These are phyloP conservation scores for Penicillium sp. DNA, from an alignment of 2,329 filamentous ascomycete genomes.

Conservation along the genomic window DNA sequence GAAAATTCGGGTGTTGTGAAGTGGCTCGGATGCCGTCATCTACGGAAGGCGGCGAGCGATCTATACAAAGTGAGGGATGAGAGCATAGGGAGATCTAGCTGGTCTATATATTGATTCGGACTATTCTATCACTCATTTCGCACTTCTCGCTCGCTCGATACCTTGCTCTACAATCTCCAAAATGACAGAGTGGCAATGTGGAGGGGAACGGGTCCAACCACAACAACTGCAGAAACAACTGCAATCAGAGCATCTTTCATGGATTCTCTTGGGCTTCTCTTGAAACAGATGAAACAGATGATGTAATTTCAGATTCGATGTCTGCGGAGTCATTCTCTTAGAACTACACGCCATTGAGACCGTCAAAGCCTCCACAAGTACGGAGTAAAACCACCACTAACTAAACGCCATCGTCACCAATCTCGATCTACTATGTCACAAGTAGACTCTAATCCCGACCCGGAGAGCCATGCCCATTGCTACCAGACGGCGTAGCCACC, in stretches of 20 bases:
- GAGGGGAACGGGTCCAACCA: background rate
- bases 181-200: background rate
- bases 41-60: background rate
- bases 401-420: constrained; percentile 14
- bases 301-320: background rate
- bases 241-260: background rate
- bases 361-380: background rate
- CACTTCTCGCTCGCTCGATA: background rate
- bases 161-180: background rate
- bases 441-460: constrained; percentile 24
- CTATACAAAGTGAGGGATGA: too few species aligned
- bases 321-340: background rate
- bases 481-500: constrained; percentile 42
- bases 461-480: constrained; percentile 15
- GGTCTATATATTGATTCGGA: too few species aligned
- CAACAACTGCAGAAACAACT: background rate
- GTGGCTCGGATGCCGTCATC: constrained; percentile 29
- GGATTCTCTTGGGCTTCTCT: too few species aligned
- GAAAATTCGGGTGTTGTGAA: constrained; percentile 31
- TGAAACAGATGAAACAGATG: too few species aligned
- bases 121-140: too few species aligned
- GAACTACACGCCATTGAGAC: background rate
- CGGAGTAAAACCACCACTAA: background rate
- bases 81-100: too few species aligned
- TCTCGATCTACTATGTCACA: constrained; percentile 6